Conservation (phyloP, 768 basidiomycete genomes). For the Leccinellum albellum region DNA sequence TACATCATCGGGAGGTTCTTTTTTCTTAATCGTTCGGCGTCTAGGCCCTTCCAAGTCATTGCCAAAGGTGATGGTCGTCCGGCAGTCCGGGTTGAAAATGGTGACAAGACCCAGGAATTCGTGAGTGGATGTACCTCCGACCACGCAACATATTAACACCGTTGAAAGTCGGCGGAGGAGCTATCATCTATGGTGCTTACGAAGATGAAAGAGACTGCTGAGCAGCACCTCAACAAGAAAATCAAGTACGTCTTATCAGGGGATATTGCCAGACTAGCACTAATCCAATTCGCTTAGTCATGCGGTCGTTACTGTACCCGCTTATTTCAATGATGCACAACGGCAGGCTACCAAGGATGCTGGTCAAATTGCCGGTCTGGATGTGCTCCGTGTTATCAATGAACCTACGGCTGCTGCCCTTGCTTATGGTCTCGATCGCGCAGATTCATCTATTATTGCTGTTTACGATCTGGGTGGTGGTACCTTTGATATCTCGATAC, state of each 20-base stretch:
- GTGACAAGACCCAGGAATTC: constrained; percentile 75
- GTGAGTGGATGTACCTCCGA: constrained; percentile 44
- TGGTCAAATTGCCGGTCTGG: constrained; percentile 94
- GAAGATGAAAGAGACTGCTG: constrained; percentile 97
- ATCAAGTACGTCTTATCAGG: constrained; percentile 66
- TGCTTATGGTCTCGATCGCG: constrained; percentile 92
- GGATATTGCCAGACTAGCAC: background rate
- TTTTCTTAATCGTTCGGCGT: background rate
- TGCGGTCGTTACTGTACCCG: constrained; percentile 92
- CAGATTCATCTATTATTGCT: constrained; percentile 81
- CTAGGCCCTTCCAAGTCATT: constrained; percentile 80
- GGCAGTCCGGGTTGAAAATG: constrained; percentile 80
- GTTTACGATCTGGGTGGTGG: constrained; percentile 99
- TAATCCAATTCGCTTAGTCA: constrained; percentile 43
- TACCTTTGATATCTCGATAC: constrained; percentile 98
- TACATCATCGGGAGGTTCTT: background rate
- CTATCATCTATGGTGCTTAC: constrained; percentile 81
- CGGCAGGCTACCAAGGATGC: constrained; percentile 98
- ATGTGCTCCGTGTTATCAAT: constrained; percentile 97
- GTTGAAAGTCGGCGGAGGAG: constrained; percentile 72
- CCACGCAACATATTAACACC: constrained; percentile 9
- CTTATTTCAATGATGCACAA: constrained; percentile 99
- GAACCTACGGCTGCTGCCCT: constrained; percentile 98
- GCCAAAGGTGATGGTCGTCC: constrained; percentile 70
- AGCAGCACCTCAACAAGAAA: constrained; percentile 87